Base-by-base conservation (phyloP, 306 rosid genomes). In the Sindora glabra region DNA sequence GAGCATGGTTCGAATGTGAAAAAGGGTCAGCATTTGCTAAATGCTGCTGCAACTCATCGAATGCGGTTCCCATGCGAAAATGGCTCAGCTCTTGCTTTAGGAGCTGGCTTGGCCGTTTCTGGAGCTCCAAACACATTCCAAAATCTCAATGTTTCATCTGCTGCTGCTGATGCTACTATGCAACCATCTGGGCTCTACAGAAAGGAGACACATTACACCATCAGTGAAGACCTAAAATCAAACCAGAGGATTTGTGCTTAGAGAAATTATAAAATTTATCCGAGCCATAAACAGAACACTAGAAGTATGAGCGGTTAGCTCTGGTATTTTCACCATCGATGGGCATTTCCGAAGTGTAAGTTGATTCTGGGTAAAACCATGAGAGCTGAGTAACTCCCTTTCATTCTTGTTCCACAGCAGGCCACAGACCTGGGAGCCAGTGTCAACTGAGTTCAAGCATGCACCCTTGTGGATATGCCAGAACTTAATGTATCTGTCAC, bases 391-490 rank as follows among this genome's bases (percentile, higher is more conserved):
- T 42, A 89, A 71, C 77, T 89, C 97, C 32, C 92, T 81, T 71
- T 89, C 97, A 47, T 86, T 89, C 83, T 89, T 89, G 81, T 83
- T 89, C 97, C 97, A 86, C 21, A 83, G 47, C 38, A 89, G 34
- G 56, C 92, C 76, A 42, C 97, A 89, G 5, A 86, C 96, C 50
- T 88, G 96, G 55, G 96, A 88, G 21, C 96, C 96, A 1, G 96
- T 88, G 72, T 88, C 89, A 13, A 89, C 69, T 0, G 95, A 81
- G 72, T 89, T 89, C 86, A 89, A 54, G 80, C 97, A 89, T 9
- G 97, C 89, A 5, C 97, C 97, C 0, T 92, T 89, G 78, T 89
- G 95, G 7, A 92, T 84, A 62, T 88, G 84, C 96, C 95, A 89
- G 57, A 85, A 85, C 77, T 89, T 89, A 7, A 89, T 85, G 77